Evolutionary conservation across 352 stramenopile species (phyloP).

Genomic region (Phytophthora pini): DNA sequence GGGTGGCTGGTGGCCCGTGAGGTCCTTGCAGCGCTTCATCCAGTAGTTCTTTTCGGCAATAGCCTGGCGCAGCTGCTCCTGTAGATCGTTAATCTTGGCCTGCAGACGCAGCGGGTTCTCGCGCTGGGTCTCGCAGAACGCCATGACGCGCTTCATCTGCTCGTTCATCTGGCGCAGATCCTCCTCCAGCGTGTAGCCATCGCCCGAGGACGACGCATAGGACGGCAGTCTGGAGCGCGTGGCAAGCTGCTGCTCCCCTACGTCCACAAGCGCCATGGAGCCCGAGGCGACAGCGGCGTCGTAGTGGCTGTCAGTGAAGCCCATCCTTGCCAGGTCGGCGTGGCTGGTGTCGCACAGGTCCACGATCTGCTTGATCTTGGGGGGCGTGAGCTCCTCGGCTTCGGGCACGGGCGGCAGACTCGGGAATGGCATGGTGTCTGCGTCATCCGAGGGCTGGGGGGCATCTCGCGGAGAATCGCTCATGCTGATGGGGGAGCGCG

Average conservation of each 20-base stretch:
- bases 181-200: constrained; percentile 68
- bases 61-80: constrained; percentile 78
- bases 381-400: constrained; percentile 27
- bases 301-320: constrained; percentile 30
- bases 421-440: constrained; percentile 18
- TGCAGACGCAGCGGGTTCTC: constrained; percentile 79
- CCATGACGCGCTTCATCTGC: constrained; percentile 83
- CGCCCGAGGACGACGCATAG: constrained; percentile 46
- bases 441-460: constrained; percentile 30
- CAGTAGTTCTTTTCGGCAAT: constrained; percentile 91
- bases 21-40: constrained; percentile 87
- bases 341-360: constrained; percentile 32
- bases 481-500: constrained; percentile 34
- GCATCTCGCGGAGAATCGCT: constrained; percentile 32
- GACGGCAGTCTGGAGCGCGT: constrained; percentile 43
- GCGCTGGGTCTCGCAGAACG: constrained; percentile 76
- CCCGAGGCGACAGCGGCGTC: constrained; percentile 27
- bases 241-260: constrained; percentile 9
- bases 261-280: constrained; percentile 31
- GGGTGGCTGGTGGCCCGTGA: constrained; percentile 53
- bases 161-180: constrained; percentile 82
- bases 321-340: constrained; percentile 30
- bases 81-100: constrained; percentile 78
- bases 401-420: constrained; percentile 37
- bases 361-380: constrained; percentile 24